Base-by-base conservation (phyloP, 495 filamentous ascomycete genomes). In the Aspergillus ostianus region DNA sequence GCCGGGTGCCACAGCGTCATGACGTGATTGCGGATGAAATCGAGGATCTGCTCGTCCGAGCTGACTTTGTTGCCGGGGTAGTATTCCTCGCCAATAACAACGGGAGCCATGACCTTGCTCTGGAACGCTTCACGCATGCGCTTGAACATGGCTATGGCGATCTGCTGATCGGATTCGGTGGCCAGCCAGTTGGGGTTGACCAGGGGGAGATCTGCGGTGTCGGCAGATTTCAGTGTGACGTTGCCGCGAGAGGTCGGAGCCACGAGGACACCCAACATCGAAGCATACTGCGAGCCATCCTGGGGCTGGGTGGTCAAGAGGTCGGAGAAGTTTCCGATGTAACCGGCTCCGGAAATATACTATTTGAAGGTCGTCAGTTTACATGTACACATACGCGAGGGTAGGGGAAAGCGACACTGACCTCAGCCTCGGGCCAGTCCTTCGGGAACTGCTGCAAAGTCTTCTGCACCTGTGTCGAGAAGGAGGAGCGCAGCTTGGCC, bases 121-220 rank as follows among this genome's bases (percentile, higher is more conserved):
- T 52, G 17, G 21, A 21, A 52, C 50, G 27, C 21, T n/a, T 52
- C 9, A 17, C 50, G 50, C 50, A 52, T 52, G 20, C 50, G 50
- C 26, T 29, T 52, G 13, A 26, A 32, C 21, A 23, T 26, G 6
- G 50, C 50, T 1, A 52, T 29, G 6, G 26, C 26, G 20, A 52
- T 3, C 15, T 52, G 9, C 10, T 27, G 50, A 18, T 52, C 50
- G 4, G 50, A 9, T 8, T 23, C 20, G 2, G 19, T 23, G 23
- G 50, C 17, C 23, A 52, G 17, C 50, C 50, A 52, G 50, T 52
- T 52, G 7, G 50, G 50, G 15, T 52, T 52, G 50, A 52, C 32
- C 21, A 26, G 7, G 17, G 50, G 50, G 9, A 29, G 50, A 15
- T 26, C 23, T 0, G 20, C 5, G 2, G 26, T 29, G 23, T 29